These are phyloP conservation scores for Chaetomiaceae sp. DNA, from an alignment of 2,329 filamentous ascomycete genomes.

Conservation along the genomic window DNA sequence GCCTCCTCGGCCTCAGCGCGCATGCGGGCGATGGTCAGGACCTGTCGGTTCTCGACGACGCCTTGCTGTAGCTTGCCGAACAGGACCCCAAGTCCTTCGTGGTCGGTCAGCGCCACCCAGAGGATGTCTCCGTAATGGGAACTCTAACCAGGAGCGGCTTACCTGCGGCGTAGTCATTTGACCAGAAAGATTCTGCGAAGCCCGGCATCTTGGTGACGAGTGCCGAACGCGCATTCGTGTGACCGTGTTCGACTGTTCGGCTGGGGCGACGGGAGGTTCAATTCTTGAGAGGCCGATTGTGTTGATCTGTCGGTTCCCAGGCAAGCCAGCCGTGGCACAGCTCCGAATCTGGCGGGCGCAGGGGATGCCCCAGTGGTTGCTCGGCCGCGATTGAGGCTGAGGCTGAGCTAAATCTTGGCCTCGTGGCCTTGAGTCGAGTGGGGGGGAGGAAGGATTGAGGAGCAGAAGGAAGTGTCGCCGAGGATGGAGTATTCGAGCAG, in stretches of 20 bases:
- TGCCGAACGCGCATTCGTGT: conserved; percentile 5
- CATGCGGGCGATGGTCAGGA: conserved; percentile 85
- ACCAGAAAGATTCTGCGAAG: conserved; percentile 97
- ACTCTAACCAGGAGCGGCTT: conserved; percentile 28
- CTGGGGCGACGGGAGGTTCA: too few species aligned
- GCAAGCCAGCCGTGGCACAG: conserved; percentile 9
- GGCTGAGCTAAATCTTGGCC: conserved; percentile 11
- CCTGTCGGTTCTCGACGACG: conserved; percentile 88
- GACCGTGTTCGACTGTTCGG: background rate
- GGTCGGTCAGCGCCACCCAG: conserved; percentile 12
- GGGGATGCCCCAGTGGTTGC: conserved; percentile 15
- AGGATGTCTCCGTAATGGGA: background rate
- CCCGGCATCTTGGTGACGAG: conserved; percentile 59
- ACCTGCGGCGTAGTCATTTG: conserved; percentile 93
- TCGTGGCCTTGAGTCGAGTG: background rate
- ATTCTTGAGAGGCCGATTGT: too few species aligned
- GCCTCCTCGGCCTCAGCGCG: conserved; percentile 91
- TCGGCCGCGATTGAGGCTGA: conserved; percentile 18
- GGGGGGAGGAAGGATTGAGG: background rate
- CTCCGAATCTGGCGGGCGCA: conserved; percentile 8
- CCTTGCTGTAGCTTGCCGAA: conserved; percentile 97
- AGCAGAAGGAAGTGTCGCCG: background rate
- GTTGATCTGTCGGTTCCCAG: background rate
- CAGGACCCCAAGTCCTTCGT: conserved; percentile 76
- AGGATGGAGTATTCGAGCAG: too few species aligned